Conservation (phyloP, 495 filamentous ascomycete species). For the Cercophora sp. region DNA sequence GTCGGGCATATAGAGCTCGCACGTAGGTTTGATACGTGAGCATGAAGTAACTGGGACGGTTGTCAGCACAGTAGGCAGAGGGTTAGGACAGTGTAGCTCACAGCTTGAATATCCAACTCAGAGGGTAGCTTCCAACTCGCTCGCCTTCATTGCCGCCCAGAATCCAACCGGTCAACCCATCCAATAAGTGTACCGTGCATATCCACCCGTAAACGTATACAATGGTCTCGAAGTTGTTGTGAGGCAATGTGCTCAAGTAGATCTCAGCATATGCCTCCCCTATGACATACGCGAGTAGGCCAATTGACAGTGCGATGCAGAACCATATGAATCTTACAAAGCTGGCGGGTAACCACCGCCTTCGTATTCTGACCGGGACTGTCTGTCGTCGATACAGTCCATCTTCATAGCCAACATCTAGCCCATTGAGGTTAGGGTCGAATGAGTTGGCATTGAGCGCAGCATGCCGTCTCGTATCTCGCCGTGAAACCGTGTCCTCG, state of each 20-base stretch:
- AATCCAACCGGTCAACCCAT: slow-evolving; percentile 59
- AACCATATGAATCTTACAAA: slow-evolving; percentile 67
- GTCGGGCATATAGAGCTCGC: slow-evolving; percentile 61
- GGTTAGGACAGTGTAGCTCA: slow-evolving; percentile 24
- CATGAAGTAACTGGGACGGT: slow-evolving; percentile 62
- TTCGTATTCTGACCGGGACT: slow-evolving; percentile 36
- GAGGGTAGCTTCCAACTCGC: slow-evolving; percentile 57
- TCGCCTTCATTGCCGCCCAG: slow-evolving; percentile 55
- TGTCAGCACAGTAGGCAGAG: slow-evolving; percentile 15
- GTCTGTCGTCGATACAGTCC: slow-evolving; percentile 18
- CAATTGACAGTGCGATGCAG: slow-evolving; percentile 55
- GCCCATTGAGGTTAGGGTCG: slow-evolving; percentile 24
- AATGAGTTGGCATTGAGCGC: slow-evolving; percentile 25
- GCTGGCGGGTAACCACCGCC: slow-evolving; percentile 53
- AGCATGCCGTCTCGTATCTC: slow-evolving; percentile 30
- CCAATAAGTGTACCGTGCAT: slow-evolving; percentile 56
- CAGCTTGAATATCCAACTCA: slow-evolving; percentile 64
- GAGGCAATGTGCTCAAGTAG: slow-evolving; percentile 60
- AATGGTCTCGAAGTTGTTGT: slow-evolving; percentile 59
- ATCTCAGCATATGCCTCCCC: slow-evolving; percentile 65
- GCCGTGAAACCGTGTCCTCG: slow-evolving; percentile 36
- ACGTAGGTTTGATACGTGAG: slow-evolving; percentile 67
- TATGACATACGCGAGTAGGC: slow-evolving; percentile 56
- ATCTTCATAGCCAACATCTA: slow-evolving; percentile 23
- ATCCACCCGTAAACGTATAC: slow-evolving; percentile 66